Base-by-base conservation (phyloP, 192 early-diverging fungal species). In the Umbelopsis sp. region DNA sequence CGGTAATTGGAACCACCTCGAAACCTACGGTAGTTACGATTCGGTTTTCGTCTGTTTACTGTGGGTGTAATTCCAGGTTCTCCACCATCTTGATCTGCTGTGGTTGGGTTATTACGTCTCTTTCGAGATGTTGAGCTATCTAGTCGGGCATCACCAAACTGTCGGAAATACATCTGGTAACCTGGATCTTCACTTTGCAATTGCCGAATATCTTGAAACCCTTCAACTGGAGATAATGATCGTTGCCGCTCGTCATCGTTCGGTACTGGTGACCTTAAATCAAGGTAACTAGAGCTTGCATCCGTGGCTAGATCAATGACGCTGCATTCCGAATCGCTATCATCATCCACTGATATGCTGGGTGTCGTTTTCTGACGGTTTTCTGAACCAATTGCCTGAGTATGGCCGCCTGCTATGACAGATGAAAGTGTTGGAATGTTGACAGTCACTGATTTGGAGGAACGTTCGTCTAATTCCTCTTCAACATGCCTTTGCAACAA, bases 191-290 rank as follows among this genome's bases (percentile, higher is more conserved):
- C 29, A 17, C 34, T 32, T 34, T 34, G 24, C 4, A 62, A 34
- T 34, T 62, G 56, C 31, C 56, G 26, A 32, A 62, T 62, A 34
- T 62, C 56, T 34, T 62, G 56, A 32, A 62, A 62, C 2, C 56
- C 56, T 62, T 62, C 56, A 11, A 62, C 26, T 14, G 56, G 56
- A 5, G 56, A 62, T 2, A 36, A n/a, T 20, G 56, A 62, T 34
- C 56, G 26, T 34, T 62, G 25, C 17, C 56, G 31, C 29, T 31
- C 29, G 9, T 14, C 3, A 4, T 62, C 2, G 16, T 3, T 16
- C 7, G 26, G 12, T 29, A 20, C 7, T 1, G 7, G 16, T 2
- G 16, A 0, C 56, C 14, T 21, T 22, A 22, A 25, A 12, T 54
- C 52, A 26, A 41, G 8, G 22, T 29, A 26, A 0, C 24, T 24